Evolutionary conservation across 352 stramenopile genomes (phyloP).

Genomic region (Thraustochytrium sp.): DNA sequence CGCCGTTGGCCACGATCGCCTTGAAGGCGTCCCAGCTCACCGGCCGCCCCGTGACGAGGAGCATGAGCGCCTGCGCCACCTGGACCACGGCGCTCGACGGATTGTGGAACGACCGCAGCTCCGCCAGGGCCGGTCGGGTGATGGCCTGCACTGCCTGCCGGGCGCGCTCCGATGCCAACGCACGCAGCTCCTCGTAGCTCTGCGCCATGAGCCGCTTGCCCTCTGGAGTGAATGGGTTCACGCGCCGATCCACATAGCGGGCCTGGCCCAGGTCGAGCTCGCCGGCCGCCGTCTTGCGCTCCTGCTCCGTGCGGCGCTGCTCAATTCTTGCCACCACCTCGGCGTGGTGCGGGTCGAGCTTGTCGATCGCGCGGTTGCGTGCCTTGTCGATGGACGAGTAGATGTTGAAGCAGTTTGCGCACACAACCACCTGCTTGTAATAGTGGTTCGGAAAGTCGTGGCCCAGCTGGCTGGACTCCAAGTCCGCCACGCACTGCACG

Average conservation of each 20-base stretch:
- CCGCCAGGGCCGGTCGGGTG: constrained; percentile 54
- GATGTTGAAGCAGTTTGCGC: constrained; percentile 19
- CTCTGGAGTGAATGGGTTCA: neutral
- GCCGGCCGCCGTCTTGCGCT: neutral
- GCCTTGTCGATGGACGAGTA: constrained; percentile 8
- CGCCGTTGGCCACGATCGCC: constrained; percentile 51
- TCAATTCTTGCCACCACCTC: neutral
- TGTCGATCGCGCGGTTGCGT: neutral
- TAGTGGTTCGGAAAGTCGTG: neutral
- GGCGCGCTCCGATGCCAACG: neutral
- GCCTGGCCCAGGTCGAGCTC: neutral
- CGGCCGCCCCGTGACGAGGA: constrained; percentile 51
- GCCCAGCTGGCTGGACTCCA: constrained; percentile 28
- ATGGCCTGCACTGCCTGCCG: constrained; percentile 33
- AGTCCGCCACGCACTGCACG: constrained; percentile 34
- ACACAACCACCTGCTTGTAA: neutral
- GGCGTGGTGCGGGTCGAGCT: neutral
- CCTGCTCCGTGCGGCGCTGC: neutral
- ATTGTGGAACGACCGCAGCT: constrained; percentile 55
- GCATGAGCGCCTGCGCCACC: constrained; percentile 56
- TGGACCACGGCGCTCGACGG: constrained; percentile 55
- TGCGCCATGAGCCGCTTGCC: neutral
- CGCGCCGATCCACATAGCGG: neutral
- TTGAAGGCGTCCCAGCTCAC: constrained; percentile 50
- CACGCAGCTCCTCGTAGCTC: neutral